Evolutionary conservation across 2,329 filamentous ascomycete genomes (phyloP), one percentile per base, ranked within the genome.

Genomic region (Fusarium nanum): DNA sequence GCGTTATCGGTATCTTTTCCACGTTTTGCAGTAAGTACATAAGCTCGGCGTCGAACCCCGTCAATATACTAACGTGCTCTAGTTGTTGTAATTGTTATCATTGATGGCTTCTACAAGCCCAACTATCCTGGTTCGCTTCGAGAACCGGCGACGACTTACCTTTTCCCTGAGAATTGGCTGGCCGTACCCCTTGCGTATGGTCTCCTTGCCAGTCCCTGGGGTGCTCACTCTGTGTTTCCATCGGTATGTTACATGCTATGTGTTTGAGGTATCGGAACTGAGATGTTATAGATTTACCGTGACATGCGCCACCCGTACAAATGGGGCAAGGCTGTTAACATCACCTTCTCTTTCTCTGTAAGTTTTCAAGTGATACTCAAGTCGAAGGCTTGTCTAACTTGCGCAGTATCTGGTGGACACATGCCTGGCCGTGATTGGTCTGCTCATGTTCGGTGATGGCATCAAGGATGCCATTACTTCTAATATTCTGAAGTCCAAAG

Each of bases 391-490:
- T 41, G 16, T 42, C 64, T 75, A 46, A 57, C 32, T 42, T 7
- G 9, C 18, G 40, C 59, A 92, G 89, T 95, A 93, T 78, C 77
- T 93, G 22, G 86, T 98, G 14, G 95, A 98, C 78, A 86, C 91
- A 27, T 87, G 89, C 47, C 94, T 97, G 77, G 94, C 93, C 27
- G 87, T 96, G 46, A 88, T 92, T 13, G 95, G 96, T 41, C 87
- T 96, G 61, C 86, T 98, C 70, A 98, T 99, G 95, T 99, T 98
- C 79, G 95, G 95, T 65, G 92, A 97, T 72, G 86, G 83, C n/a
- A 93, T 97, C 56, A 87, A 87, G 60, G 94, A 97, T 69, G 93
- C 97, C 79, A 91, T 98, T 77, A 98, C 96, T 0, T 91, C 92
- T 75, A 98, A 97, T 81, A 91, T 99, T 64, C 88, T 98, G 70